Evolutionary conservation across 2,329 filamentous ascomycete genomes (phyloP).

Genomic region (Tympanopsis confertula): DNA sequence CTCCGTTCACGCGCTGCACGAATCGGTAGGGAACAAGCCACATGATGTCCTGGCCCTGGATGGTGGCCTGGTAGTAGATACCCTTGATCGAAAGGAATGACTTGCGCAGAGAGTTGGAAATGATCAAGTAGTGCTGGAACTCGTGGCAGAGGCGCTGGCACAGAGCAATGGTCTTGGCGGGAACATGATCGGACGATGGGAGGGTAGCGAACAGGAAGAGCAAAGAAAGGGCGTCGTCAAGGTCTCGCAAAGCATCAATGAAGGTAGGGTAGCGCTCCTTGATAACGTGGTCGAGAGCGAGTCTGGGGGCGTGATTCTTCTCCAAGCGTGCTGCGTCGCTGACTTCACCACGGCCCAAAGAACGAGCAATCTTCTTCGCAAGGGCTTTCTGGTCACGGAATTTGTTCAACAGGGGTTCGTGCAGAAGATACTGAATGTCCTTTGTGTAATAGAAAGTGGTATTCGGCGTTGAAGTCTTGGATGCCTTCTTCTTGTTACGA

Average conservation of each 20-base stretch:
- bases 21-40: slow-evolving; percentile 98
- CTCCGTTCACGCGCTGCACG: slow-evolving; percentile 83
- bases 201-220: slow-evolving; percentile 96
- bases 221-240: slow-evolving; percentile 94
- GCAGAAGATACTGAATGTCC: slow-evolving; percentile 95
- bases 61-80: slow-evolving; percentile 97
- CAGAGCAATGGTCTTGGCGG: slow-evolving; percentile 86
- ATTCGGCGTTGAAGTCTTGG: slow-evolving; percentile 76
- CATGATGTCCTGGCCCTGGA: slow-evolving; percentile 90
- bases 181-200: slow-evolving; percentile 77
- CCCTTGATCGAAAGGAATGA: slow-evolving; percentile 98
- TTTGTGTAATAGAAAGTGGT: slow-evolving; percentile 89
- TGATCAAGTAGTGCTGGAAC: slow-evolving; percentile 95
- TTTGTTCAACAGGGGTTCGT: slow-evolving; percentile 85
- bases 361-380: slow-evolving; percentile 92
- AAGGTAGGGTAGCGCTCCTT: slow-evolving; percentile 98
- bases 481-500: slow-evolving; percentile 91
- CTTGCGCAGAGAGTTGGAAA: slow-evolving; percentile 81
- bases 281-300: slow-evolving; percentile 92
- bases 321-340: slow-evolving; percentile 80
- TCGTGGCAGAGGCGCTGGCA: slow-evolving; percentile 89
- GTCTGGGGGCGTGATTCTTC: slow-evolving; percentile 69
- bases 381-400: slow-evolving; percentile 95
- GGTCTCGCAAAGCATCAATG: slow-evolving; percentile 80
- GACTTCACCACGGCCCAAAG: slow-evolving; percentile 83